A percentile compares a stretch with the other conserved stretches of the same genome.
Conservation (phyloP, 257 asterid genomes). For the Perilla frutescens region DNA sequence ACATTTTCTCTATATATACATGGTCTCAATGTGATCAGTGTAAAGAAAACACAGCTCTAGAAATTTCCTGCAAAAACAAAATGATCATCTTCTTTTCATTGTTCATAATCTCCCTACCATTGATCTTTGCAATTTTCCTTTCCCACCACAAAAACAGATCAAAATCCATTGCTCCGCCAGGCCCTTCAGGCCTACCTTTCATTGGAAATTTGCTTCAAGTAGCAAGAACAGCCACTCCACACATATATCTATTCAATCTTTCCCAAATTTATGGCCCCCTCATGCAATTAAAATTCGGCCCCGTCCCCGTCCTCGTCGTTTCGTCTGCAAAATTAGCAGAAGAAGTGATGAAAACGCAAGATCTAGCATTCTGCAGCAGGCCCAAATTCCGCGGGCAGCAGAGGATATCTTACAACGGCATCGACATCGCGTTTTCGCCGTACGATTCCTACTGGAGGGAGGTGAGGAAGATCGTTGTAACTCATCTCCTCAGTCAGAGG, state of each 20-base stretch:
- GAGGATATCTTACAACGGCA: constrained; percentile 11
- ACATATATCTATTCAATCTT: constrained; percentile 4
- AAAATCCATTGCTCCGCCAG: background rate
- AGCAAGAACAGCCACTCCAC: background rate
- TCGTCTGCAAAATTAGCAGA: constrained; percentile 21
- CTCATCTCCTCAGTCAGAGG: constrained; percentile 21
- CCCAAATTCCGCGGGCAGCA: constrained; percentile 2
- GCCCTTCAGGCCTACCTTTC: constrained; percentile 22
- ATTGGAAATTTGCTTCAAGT: constrained; percentile 31
- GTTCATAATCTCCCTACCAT: no score
- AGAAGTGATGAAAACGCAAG: constrained; percentile 32
- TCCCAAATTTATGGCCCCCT: background rate
- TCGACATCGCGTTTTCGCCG: constrained; percentile 21
- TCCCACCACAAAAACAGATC: background rate
- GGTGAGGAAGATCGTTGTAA: constrained; percentile 15
- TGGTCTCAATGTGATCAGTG: no score
- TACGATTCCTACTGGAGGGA: constrained; percentile 25
- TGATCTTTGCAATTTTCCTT: no score
- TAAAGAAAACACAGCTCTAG: no score
- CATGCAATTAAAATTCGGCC: constrained; percentile 18
- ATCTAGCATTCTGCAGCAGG: constrained; percentile 25
- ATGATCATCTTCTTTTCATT: no score
- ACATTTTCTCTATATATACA: no score
- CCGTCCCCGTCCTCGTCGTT: constrained; percentile 7
- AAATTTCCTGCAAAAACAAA: no score